These are phyloP conservation scores for Lophiotrema nucula DNA, from an alignment of 495 filamentous ascomycete species.

Conservation along the genomic window DNA sequence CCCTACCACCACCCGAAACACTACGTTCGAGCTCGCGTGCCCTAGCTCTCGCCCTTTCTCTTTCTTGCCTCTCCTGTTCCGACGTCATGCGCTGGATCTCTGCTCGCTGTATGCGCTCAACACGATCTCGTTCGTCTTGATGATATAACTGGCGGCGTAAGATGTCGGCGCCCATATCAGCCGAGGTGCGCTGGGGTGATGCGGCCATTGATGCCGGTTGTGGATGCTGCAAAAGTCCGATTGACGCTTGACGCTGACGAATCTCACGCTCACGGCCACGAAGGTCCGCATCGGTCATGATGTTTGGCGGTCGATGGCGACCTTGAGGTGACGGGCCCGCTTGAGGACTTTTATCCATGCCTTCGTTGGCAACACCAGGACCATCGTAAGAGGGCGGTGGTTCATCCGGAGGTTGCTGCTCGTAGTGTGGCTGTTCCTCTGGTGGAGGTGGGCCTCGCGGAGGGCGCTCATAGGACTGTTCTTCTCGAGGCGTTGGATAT, in stretches of 20 bases:
- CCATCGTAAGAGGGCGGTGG: constrained; percentile 25
- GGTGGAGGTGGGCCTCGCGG: not conserved
- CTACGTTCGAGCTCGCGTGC: constrained; percentile 30
- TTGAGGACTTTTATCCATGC: constrained; percentile 27
- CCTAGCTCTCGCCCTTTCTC: constrained; percentile 21
- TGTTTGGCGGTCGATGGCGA: constrained; percentile 20
- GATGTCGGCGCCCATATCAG: constrained; percentile 31
- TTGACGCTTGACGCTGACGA: constrained; percentile 21
- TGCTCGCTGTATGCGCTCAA: constrained; percentile 21
- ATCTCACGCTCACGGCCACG: constrained; percentile 14
- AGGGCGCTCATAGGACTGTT: not conserved
- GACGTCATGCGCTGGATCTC: constrained; percentile 17
- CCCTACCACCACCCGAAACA: constrained; percentile 23
- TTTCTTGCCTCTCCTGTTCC: constrained; percentile 21
- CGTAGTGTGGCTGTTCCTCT: constrained; percentile 8
- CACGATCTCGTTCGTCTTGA: constrained; percentile 25
- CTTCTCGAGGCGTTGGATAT: not conserved
- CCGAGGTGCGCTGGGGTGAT: constrained; percentile 23
- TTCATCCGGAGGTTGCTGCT: constrained; percentile 22
- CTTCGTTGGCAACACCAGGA: constrained; percentile 14
- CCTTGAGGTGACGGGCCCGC: too few relatives aligned
- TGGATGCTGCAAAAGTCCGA: constrained; percentile 27
- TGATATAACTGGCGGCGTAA: constrained; percentile 28
- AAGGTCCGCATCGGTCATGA: constrained; percentile 12
- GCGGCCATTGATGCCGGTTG: constrained; percentile 34